Evolutionary conservation across 805 yeast species (phyloP), one percentile per base, ranked within the genome.

Genomic region (Saccharomycopsis guyanensis): DNA sequence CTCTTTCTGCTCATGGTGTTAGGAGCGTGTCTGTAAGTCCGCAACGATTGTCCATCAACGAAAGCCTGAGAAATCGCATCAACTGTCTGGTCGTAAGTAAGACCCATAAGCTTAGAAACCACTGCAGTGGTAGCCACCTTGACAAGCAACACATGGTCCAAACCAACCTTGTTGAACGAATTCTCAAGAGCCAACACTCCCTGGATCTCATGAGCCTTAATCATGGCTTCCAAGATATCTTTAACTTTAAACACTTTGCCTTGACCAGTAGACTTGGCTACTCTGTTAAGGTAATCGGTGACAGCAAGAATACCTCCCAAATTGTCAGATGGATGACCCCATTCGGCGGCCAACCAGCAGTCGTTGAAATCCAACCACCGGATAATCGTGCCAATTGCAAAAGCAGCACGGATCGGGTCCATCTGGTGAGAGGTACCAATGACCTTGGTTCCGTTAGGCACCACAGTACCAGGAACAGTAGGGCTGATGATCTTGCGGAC

Each of bases 281-380:
- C 56, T 52, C 81, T 67, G 43, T 77, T 71, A 47, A 71, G 65
- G 63, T 73, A 68, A 59, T 76, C 82, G 27, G 80, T 73, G 29
- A 77, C 76, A 1, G 82, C 78, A 12, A 76, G 59, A 48, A 76
- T 75, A 43, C 78, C 78, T 40, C 81, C 82, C 42, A 76, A 55
- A 58, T 76, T 76, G 56, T 76, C 82, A 27, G 78, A 72, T 20
- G 82, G 82, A 59, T 76, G 82, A 3, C 82, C 82, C 82, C 82
- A 76, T 59, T 77, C 82, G n/a, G 80, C 80, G 41, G 82, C 82
- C 35, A 76, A 60, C 82, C 82, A 76, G 59, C 82, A 76, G 57
- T 76, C 82, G 52, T 76, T 76, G 63, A 69, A 76, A 54, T 76
- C 82, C 46, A 76, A 61, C 82, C 82, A 76, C 48, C 82, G 67